A percentile compares a stretch with the other conserved stretches of the same genome.
phyloP scores from a whole-genome alignment of 2,329 filamentous ascomycete species.

The Rasamsonia emersonii region DNA sequence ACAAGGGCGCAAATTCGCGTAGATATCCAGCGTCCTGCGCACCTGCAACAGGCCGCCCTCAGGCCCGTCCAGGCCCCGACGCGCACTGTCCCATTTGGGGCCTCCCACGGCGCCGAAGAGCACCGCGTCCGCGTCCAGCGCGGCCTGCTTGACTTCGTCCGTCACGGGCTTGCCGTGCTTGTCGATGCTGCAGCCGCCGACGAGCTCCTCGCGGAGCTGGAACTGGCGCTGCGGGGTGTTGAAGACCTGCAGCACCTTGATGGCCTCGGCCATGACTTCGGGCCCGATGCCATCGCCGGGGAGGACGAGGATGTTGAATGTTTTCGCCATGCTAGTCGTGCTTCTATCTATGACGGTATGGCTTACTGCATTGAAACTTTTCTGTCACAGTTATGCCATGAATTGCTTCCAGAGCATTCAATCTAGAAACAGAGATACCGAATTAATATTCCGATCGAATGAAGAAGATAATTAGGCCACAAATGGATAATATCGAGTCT shows the following conservation, averaged over 20 bases:
- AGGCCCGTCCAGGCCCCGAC: conserved; percentile 61
- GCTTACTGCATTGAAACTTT: too few relatives aligned
- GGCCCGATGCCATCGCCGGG: conserved; percentile 72
- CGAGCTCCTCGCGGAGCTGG: conserved; percentile 71
- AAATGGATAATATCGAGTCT: too few relatives aligned
- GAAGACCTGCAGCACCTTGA: conserved; percentile 63
- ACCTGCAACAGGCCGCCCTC: conserved; percentile 80
- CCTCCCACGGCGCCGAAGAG: conserved; percentile 85
- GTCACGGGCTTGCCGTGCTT: conserved; percentile 66
- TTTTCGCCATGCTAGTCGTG: conserved; percentile 17
- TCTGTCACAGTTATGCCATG: too few relatives aligned
- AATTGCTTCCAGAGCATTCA: too few relatives aligned
- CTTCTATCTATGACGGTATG: too few relatives aligned
- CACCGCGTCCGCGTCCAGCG: conserved; percentile 72
- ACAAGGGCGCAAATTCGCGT: conserved; percentile 80
- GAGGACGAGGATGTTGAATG: conserved; percentile 65
- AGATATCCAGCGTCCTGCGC: conserved; percentile 79
- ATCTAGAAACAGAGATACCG: too few relatives aligned
- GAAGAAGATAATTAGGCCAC: too few relatives aligned
- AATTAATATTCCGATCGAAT: too few relatives aligned
- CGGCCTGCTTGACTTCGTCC: conserved; percentile 66
- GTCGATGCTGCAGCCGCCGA: conserved; percentile 83
- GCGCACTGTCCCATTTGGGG: conserved; percentile 74
- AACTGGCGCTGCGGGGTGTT: conserved; percentile 64
- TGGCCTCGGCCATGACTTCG: conserved; percentile 49